Base-by-base conservation (phyloP, 805 yeast genomes). In the Metschnikowia rubicola region DNA sequence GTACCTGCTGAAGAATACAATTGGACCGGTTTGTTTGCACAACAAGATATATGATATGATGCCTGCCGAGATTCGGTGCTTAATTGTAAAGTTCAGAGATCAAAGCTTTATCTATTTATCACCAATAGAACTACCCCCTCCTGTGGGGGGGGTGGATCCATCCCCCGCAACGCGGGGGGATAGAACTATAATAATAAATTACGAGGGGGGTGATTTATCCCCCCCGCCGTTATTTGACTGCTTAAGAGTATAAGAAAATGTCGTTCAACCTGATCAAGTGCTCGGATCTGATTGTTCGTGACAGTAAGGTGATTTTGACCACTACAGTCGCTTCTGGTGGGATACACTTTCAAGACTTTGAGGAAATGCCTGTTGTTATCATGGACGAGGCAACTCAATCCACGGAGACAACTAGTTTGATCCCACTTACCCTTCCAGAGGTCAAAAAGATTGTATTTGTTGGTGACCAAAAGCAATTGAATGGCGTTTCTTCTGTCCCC, bases 341-440 rank as follows among this genome's bases (percentile, higher is more conserved):
- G 64, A 65, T 57, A 41, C 72, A 95, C 52, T 68, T 91, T 35
- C 58, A 64, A 9, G 60, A 80, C 47, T 71, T 74, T 40, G 89
- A 89, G 66, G 74, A 87, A 56, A 79, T 41, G 4, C 38, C 28
- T 3, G 44, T 91, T 0, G 96, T 89, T 2, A 72, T 91, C 47
- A 86, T 91, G 51, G 98, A 91, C 67, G 98, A 91, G 70, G 83
- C 88, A 58, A 89, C 97, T 0, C 97, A 91, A 68, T 91, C 97
- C 3, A 79, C 92, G 0, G 98, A 91, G 64, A 8, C 10, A 5
- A 96, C 97, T 0, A 96, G 89, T 64, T 80, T 86, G 59, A 73
- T 91, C 58, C 88, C 92, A 53, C 96, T 97, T 10, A 79, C 91
- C 33, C 88, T 86, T 2, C 85, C 83, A 54, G 96, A 97, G 19